Evolutionary conservation across 352 stramenopile species (phyloP).

Genomic region (Phytophthora rubi): DNA sequence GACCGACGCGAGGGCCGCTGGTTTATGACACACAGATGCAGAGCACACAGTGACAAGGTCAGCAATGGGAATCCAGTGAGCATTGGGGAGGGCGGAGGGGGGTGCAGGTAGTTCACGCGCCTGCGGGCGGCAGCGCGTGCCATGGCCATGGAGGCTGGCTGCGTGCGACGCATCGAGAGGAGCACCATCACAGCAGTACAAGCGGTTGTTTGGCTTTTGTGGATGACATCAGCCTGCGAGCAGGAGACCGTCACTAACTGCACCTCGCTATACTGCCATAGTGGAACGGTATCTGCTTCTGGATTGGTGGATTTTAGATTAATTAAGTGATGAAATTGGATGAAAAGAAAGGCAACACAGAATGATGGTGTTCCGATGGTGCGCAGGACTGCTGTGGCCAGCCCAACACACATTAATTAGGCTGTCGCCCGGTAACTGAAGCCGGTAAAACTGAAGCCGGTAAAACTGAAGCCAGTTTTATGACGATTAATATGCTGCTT

Average conservation of each 20-base stretch:
- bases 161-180: conserved; percentile 68
- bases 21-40: conserved; percentile 7
- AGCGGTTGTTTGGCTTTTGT: conserved; percentile 33
- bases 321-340: background rate
- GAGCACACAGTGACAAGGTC: background rate
- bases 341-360: conserved; percentile 11
- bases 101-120: conserved; percentile 17
- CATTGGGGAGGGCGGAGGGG: background rate
- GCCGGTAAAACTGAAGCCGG: too few species aligned
- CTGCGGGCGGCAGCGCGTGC: conserved; percentile 34
- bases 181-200: conserved; percentile 49
- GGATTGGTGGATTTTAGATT: conserved; percentile 21
- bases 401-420: too few species aligned
- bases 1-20: conserved; percentile 35
- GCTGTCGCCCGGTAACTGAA: too few species aligned
- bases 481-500: too few species aligned
- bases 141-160: conserved; percentile 48
- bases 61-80: background rate
- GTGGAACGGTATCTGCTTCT: background rate
- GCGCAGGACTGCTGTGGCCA: too few species aligned
- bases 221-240: conserved; percentile 13
- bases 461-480: too few species aligned
- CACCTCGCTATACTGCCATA: conserved; percentile 24
- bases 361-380: conserved; percentile 12
- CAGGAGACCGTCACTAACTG: conserved; percentile 33